These are phyloP conservation scores for Trichocomaceae sp. DNA, from an alignment of 2,329 filamentous ascomycete species.

Conservation along the genomic window DNA sequence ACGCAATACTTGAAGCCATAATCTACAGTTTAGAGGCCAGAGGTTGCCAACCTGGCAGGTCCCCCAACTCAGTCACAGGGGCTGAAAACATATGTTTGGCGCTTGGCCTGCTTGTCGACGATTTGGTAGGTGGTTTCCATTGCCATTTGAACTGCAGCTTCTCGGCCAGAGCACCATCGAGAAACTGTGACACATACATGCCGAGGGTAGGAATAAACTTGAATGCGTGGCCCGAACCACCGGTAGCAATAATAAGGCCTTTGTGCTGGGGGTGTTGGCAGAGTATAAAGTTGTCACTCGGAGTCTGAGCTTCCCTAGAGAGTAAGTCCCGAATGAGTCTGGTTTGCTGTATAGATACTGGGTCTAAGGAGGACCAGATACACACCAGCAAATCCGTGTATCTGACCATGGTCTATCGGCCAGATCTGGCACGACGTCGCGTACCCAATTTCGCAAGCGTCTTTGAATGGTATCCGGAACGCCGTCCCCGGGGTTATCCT, in stretches of 20 bases:
- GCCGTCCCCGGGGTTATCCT: background rate
- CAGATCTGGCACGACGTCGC: background rate
- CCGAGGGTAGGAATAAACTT: background rate
- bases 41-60: background rate
- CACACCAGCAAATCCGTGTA: background rate
- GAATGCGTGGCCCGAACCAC: background rate
- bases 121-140: background rate
- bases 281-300: background rate
- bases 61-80: background rate
- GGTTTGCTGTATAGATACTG: background rate
- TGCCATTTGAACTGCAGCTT: background rate
- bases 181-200: background rate
- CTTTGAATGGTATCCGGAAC: background rate
- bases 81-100: background rate
- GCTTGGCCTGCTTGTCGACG: background rate
- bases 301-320: background rate
- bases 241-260: background rate
- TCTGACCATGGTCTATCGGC: background rate
- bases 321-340: background rate
- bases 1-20: background rate
- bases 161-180: background rate
- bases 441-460: background rate
- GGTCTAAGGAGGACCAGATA: background rate
- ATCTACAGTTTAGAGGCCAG: background rate
- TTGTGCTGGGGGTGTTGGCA: background rate